Conservation (phyloP, 345 rosid genomes). For the Sonneratia caseolaris region DNA sequence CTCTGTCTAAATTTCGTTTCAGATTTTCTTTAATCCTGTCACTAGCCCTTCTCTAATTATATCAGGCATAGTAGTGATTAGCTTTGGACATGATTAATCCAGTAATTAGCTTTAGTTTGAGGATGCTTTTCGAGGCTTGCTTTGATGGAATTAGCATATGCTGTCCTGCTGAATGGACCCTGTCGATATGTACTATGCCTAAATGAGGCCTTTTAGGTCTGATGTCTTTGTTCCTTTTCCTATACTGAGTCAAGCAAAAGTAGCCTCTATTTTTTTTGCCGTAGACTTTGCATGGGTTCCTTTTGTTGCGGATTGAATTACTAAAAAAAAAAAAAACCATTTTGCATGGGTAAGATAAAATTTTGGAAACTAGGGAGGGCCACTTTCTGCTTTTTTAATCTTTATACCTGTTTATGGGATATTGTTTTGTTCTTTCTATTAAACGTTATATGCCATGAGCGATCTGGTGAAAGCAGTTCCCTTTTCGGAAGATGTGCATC, state of each 20-base stretch:
- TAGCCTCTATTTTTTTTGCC: not conserved
- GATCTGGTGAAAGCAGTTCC: conserved; percentile 2
- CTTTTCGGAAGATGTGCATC: not conserved
- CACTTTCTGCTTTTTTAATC: not conserved
- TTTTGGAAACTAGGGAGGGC: not conserved
- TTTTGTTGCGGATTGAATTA: not conserved
- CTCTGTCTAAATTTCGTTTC: not conserved
- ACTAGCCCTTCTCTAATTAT: not conserved
- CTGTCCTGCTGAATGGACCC: not conserved
- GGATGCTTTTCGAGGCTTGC: not conserved
- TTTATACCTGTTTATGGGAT: not conserved
- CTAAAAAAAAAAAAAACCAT: not conserved
- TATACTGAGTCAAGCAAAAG: conserved; percentile 23
- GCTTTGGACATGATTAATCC: not conserved
- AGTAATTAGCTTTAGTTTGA: not conserved
- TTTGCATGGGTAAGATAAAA: not conserved
- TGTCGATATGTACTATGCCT: not conserved
- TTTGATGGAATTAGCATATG: not conserved
- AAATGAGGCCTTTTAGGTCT: conserved; percentile 16
- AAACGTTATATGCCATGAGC: not conserved
- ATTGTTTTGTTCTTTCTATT: not conserved
- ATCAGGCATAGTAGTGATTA: not conserved
- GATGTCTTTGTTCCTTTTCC: conserved; percentile 19
- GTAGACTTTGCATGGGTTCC: not conserved
- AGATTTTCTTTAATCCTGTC: not conserved